Conservation (phyloP, 225 moss, liverwort and hornwort species). For the Rhytidiadelphus loreus region DNA sequence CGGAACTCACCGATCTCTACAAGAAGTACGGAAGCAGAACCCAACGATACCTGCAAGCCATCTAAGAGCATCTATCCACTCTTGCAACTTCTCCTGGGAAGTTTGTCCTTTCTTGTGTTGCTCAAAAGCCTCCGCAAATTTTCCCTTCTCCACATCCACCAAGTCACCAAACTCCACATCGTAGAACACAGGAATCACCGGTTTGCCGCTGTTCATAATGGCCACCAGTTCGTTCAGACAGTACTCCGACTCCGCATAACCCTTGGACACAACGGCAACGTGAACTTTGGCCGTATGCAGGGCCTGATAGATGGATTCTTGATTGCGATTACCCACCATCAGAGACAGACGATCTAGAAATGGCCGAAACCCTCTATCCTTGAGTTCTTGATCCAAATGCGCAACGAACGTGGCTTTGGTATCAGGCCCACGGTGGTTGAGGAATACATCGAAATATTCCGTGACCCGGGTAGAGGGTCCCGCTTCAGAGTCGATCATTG, state of each 20-base stretch:
- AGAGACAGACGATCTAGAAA: background rate
- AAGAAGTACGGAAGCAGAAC: background rate
- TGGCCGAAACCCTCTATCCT: background rate
- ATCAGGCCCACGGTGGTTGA: background rate
- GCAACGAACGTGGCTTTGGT: background rate
- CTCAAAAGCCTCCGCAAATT: background rate
- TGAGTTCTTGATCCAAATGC: background rate
- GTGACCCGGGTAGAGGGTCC: background rate
- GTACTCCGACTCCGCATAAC: background rate
- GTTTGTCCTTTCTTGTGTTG: background rate
- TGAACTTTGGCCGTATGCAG: background rate
- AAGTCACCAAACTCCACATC: background rate
- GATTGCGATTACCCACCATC: accelerated
- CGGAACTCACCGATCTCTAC: background rate
- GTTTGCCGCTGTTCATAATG: background rate
- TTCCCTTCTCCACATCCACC: background rate
- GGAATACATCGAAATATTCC: background rate
- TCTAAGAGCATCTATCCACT: background rate
- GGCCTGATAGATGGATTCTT: background rate
- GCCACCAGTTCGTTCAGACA: background rate
- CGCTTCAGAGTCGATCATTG: background rate
- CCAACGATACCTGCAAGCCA: background rate
- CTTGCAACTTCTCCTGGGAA: background rate
- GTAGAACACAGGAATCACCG: background rate
- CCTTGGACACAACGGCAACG: background rate